Percentiles rank a stretch among this genome's conserved stretches.
Conservation (phyloP, 345 rosid species). For the Populus davidiana region DNA sequence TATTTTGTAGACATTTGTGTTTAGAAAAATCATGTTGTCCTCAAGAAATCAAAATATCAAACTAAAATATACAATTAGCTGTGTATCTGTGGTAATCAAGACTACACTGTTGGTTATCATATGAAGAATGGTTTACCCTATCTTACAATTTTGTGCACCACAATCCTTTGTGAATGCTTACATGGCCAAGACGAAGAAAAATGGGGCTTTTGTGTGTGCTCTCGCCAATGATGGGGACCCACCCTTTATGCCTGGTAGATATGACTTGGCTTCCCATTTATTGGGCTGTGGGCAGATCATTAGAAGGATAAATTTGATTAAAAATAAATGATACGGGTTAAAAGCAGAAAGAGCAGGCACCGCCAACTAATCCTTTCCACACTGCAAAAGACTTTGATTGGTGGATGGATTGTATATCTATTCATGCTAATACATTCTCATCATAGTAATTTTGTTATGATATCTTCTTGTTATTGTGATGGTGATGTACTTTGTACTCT, state of each 20-base stretch:
- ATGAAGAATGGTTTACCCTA: background rate
- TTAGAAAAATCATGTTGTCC: background rate
- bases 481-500: conserved; percentile 2
- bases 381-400: background rate
- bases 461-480: background rate
- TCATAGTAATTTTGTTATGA: background rate
- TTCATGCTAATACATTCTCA: background rate
- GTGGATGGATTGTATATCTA: background rate
- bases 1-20: background rate
- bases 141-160: background rate
- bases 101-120: background rate
- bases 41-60: background rate
- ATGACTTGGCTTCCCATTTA: background rate
- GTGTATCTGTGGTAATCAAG: background rate
- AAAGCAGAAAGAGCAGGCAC: background rate
- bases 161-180: background rate
- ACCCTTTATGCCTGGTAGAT: background rate
- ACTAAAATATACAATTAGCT: background rate
- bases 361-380: background rate
- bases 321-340: background rate
- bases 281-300: background rate
- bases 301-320: background rate
- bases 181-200: background rate
- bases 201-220: background rate
- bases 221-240: background rate